Evolutionary conservation across 495 filamentous ascomycete genomes (phyloP), one percentile per base, ranked within the genome.

Genomic region (Penicillium maclennaniae): DNA sequence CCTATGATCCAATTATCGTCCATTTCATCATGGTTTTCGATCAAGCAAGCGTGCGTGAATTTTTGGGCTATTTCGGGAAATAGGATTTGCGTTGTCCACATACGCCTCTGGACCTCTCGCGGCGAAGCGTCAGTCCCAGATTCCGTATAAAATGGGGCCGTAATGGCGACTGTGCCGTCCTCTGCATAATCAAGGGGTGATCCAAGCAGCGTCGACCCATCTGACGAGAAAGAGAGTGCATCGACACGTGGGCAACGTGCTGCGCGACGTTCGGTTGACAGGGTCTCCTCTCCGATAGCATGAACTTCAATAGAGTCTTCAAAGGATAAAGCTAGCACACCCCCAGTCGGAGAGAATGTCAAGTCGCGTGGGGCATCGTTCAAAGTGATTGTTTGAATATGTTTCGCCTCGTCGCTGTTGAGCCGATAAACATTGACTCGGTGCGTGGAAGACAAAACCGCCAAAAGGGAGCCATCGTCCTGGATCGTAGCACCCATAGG

Each of bases 21-120:
- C 36, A 83, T 82, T 48, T 87, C 81, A n/a, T 80, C 79, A 28
- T 83, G 80, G 54, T 81, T 75, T 34, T 88, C 83, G 2, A 95
- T 71, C 17, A 92, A 60, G 2, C 85, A 84, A 37, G 87, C 89
- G 69, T 92, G 86, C 49, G 85, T 89, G 53, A 86, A 91, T 36
- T 87, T 84, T 37, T 80, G 78, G 47, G 83, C 89, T 17, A 80
- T 83, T 49, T 91, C 87, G 0, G 89, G 89, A 45, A 95, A 95
- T 0, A 95, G 72, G 25, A 95, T 91, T 38, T 92, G 91, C 1
- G 89, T 91, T 40, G 89, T 95, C 89, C 89, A 95, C 61, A 92
- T 76, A 7, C 84, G 84, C 61, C 86, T 87, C 37, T 92, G 79
- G 48, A 84, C 76, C 53, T 89, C 86, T 42, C 81, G 75, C 21